A percentile compares a stretch with the other conserved stretches of the same genome.
Conservation (phyloP, 106 monocot genomes). For the Acanthochlamys bracteata region DNA sequence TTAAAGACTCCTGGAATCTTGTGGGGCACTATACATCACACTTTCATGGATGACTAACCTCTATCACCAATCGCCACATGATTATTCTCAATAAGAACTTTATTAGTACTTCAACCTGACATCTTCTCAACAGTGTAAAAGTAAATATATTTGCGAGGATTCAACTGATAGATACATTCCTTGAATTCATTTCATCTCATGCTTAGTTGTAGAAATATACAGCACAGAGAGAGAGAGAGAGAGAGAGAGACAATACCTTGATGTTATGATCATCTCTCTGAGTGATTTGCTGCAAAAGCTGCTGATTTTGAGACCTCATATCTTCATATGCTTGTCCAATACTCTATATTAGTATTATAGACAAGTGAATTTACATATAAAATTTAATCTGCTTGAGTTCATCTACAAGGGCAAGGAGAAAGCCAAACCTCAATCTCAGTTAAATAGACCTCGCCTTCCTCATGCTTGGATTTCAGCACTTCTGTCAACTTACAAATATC, state of each 20-base stretch:
- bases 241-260: slow-evolving; percentile 39
- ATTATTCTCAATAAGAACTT: too few species aligned
- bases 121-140: too few species aligned
- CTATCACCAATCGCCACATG: too few species aligned
- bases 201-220: too few species aligned
- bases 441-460: slow-evolving; percentile 83
- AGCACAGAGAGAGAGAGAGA: too few species aligned
- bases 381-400: not conserved
- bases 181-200: too few species aligned
- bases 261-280: slow-evolving; percentile 96
- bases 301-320: slow-evolving; percentile 84
- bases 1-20: too few species aligned
- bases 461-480: slow-evolving; percentile 67
- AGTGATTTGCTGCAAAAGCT: slow-evolving; percentile 74
- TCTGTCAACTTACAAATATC: slow-evolving; percentile 53
- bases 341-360: slow-evolving; percentile 39
- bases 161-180: too few species aligned
- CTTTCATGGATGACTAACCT: too few species aligned
- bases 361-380: not conserved
- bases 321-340: slow-evolving; percentile 98
- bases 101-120: too few species aligned
- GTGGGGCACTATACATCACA: too few species aligned
- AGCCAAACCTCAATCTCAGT: slow-evolving; percentile 78
- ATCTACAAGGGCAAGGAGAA: not conserved
- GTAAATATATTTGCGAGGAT: too few species aligned